phyloP scores from a whole-genome alignment of 2,329 filamentous ascomycete genomes.

The Coniochaeta sp. region DNA sequence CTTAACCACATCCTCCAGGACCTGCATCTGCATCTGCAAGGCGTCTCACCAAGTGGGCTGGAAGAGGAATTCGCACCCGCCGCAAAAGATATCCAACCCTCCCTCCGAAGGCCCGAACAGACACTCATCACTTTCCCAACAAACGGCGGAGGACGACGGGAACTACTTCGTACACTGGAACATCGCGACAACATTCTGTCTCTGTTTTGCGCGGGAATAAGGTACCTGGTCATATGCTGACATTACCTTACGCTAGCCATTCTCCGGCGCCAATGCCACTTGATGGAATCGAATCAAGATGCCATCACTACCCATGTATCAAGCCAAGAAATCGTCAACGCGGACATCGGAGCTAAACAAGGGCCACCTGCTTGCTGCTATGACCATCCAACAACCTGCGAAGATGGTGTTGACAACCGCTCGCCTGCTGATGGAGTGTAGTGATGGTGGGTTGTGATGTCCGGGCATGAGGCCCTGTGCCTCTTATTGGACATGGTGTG shows the following conservation, averaged over 20 bases:
- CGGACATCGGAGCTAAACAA: neutral
- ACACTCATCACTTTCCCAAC: too few relatives aligned
- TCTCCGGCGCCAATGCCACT: neutral
- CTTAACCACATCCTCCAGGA: conserved; percentile 33
- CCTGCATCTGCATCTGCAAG: conserved; percentile 30
- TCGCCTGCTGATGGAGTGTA: too few relatives aligned
- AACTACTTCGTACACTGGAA: too few relatives aligned
- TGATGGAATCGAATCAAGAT: neutral
- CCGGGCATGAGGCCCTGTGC: neutral
- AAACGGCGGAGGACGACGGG: too few relatives aligned
- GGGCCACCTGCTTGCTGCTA: neutral
- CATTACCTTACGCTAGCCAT: neutral
- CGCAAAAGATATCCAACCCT: neutral
- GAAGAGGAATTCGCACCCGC: neutral
- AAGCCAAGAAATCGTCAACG: neutral
- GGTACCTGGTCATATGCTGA: neutral
- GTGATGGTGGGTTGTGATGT: neutral
- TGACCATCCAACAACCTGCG: too few relatives aligned
- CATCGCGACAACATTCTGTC: too few relatives aligned
- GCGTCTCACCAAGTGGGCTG: conserved; percentile 5
- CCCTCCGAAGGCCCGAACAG: neutral
- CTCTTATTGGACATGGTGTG: neutral
- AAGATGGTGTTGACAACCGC: neutral
- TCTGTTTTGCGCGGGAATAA: neutral
- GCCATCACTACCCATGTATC: neutral